Evolutionary conservation across 139 green algal genomes (phyloP).

Genomic region (Chlamydomonas sp.): DNA sequence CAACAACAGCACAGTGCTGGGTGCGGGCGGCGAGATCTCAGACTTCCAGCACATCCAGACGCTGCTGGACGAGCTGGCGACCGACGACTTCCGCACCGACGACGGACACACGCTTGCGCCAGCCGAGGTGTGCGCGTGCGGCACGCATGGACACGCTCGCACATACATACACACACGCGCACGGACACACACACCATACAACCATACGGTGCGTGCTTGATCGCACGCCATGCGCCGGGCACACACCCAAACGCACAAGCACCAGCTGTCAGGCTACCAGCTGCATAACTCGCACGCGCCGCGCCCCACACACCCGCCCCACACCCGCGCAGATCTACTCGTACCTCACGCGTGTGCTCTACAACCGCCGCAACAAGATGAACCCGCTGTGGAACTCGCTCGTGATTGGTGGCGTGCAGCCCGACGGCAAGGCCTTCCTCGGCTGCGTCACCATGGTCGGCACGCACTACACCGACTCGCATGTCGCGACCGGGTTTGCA

Average conservation of each 20-base stretch:
- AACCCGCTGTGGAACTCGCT: slow-evolving; percentile 97
- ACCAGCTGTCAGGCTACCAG: too few species aligned
- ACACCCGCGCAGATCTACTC: slow-evolving; percentile 62
- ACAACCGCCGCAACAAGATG: slow-evolving; percentile 87
- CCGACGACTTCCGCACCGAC: slow-evolving; percentile 81
- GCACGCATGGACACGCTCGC: not conserved
- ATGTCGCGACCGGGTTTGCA: slow-evolving; percentile 85
- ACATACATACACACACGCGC: too few species aligned
- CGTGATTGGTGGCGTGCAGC: slow-evolving; percentile 68
- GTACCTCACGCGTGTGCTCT: slow-evolving; percentile 92
- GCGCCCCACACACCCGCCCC: not conserved
- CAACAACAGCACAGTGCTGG: slow-evolving; percentile 67
- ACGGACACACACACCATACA: too few species aligned
- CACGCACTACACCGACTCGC: slow-evolving; percentile 69
- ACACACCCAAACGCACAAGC: too few species aligned
- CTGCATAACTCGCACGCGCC: too few species aligned
- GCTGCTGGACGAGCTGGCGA: slow-evolving; percentile 85
- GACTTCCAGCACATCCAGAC: slow-evolving; percentile 90
- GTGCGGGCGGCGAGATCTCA: slow-evolving; percentile 82
- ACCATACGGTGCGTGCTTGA: too few species aligned
- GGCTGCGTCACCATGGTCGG: slow-evolving; percentile 83
- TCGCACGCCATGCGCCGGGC: too few species aligned
- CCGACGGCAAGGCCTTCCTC: slow-evolving; percentile 66
- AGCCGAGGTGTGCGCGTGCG: slow-evolving; percentile 42
- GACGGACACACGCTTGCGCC: slow-evolving; percentile 70